Evolutionary conservation across 257 asterid genomes (phyloP), one percentile per base, ranked within the genome.

Genomic region (Handroanthus guayacan): DNA sequence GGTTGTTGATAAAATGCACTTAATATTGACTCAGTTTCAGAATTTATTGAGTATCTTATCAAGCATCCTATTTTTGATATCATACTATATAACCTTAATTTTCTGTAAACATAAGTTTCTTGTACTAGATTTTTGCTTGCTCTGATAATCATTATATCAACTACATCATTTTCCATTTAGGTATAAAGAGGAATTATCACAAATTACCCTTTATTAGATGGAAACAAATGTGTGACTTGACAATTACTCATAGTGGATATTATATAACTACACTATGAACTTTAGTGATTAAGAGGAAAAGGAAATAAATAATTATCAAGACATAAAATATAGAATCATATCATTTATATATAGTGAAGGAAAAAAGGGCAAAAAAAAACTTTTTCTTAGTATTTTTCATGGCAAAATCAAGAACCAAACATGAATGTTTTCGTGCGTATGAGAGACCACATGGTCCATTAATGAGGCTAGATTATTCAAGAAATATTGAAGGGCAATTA

Each of bases 401-500:
- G 4, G 20, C 60, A 52, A 52, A 52, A 52, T 52, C 20, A 9
- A 8, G 18, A 16, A 14, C n/a, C 25, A 3, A 13, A 17, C 12
- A 17, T 17, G 5, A 61, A 36, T 61, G 65, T 58, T 20, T 62
- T 36, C 5, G 5, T 62, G 37, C 11, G 36, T 12, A 62, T 14
- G 13, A 10, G 20, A 5, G 20, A 62, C 48, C 69, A 63, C 47
- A 38, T 34, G 67, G 47, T 62, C 57, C 43, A 67, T 47, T 17
- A 45, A 67, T 57, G 57, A 67, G 1, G 55, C 34, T 37, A 63
- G 10, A 63, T 5, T 54, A 5, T 16, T 56, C 18, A 56, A 56
- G 51, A 38, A 38, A 18, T 68, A 50, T 68, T 68, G 10, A 48
- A 68, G 73, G 5, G 13, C 60, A 45, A 67, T 48, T 68, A 68